phyloP scores from a whole-genome alignment of 2,329 filamentous ascomycete species.

The Sporothrix brasiliensis region DNA sequence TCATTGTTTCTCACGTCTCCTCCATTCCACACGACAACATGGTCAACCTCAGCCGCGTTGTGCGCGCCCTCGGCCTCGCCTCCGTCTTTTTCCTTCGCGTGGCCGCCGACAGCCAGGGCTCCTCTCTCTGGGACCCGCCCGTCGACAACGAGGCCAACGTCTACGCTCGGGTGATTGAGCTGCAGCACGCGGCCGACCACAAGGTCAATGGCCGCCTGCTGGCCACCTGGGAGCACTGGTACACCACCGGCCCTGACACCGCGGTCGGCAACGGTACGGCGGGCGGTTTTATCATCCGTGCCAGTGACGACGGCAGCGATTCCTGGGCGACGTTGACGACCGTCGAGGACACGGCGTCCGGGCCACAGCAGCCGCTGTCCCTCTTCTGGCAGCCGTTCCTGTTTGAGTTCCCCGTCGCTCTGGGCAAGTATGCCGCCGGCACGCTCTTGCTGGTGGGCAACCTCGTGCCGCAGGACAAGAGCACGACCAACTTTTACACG shows the following conservation, averaged over 20 bases:
- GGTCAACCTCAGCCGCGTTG: background rate
- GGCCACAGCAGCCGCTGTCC: background rate
- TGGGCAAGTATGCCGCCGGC: conserved; percentile 14
- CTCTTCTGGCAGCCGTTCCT: conserved; percentile 24
- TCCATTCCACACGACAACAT: background rate
- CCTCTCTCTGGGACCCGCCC: conserved; percentile 21
- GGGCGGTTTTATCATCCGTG: conserved; percentile 6
- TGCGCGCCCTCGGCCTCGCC: background rate
- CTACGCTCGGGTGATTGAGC: conserved; percentile 22
- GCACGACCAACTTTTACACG: background rate
- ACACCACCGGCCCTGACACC: background rate
- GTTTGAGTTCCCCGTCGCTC: conserved; percentile 2
- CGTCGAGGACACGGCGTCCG: background rate
- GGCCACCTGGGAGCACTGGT: conserved; percentile 25
- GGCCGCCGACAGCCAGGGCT: conserved; percentile 8
- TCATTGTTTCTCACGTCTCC: too few species aligned
- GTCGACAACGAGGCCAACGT: conserved; percentile 27
- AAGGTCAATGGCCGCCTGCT: background rate
- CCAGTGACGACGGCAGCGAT: conserved; percentile 11
- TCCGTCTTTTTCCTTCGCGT: background rate
- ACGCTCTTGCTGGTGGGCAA: conserved; percentile 14
- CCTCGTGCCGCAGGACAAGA: conserved; percentile 14
- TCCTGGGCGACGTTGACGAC: conserved; percentile 9
- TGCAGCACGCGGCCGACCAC: background rate
- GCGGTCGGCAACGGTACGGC: conserved; percentile 9